Evolutionary conservation across 257 asterid genomes (phyloP).

Genomic region (Osmanthus fragrans): DNA sequence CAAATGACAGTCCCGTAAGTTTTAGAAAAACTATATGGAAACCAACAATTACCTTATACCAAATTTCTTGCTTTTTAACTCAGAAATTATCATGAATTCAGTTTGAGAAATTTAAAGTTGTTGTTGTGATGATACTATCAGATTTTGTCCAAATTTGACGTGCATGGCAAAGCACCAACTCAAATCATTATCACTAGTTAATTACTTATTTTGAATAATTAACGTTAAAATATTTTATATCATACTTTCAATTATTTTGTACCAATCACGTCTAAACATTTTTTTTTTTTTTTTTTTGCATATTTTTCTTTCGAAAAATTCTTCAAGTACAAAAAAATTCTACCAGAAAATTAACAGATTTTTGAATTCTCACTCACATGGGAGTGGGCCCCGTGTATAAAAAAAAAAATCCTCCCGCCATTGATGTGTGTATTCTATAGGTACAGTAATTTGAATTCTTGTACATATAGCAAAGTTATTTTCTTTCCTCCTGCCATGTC

Average conservation of each 20-base stretch:
- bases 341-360: too few relatives aligned
- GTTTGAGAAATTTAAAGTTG: not conserved
- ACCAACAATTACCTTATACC: conserved; percentile 65
- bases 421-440: too few relatives aligned
- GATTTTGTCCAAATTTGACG: not conserved
- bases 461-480: too few relatives aligned
- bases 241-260: too few relatives aligned
- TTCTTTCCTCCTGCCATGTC: not conserved
- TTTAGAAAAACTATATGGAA: conserved; percentile 28
- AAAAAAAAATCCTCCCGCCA: too few relatives aligned
- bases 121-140: not conserved
- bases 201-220: not conserved
- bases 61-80: conserved; percentile 22
- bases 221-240: not conserved
- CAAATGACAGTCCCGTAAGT: conserved; percentile 37
- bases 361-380: too few relatives aligned
- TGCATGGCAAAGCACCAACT: not conserved
- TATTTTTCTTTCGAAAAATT: too few relatives aligned
- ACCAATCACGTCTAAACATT: too few relatives aligned
- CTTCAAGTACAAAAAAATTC: too few relatives aligned
- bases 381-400: too few relatives aligned
- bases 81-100: not conserved
- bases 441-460: too few relatives aligned
- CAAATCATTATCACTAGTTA: not conserved
- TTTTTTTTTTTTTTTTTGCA: too few relatives aligned